A percentile compares a stretch with the other conserved stretches of the same genome.
These are phyloP conservation scores for Omphalotus olearius DNA, from an alignment of 1,284 basidiomycete genomes.

Conservation along the genomic window DNA sequence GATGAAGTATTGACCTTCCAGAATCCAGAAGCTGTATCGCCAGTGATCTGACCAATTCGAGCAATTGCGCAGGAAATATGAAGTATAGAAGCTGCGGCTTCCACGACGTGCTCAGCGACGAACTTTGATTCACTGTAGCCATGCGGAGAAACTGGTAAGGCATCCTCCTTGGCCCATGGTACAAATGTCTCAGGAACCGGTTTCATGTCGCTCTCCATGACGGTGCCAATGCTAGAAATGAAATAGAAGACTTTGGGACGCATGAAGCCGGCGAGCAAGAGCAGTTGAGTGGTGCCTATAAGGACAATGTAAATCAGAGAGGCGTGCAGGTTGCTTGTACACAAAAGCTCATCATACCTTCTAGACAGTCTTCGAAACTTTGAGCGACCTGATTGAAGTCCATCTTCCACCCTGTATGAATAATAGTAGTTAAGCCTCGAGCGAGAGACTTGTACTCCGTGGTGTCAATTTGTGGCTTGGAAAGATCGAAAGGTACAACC, in stretches of 20 bases:
- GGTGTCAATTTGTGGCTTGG: slow-evolving; percentile 8
- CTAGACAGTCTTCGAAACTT: slow-evolving; percentile 15
- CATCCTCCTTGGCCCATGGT: slow-evolving; percentile 10
- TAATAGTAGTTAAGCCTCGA: slow-evolving; percentile 13
- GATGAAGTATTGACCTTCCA: slow-evolving; percentile 13
- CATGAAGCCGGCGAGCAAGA: slow-evolving; percentile 13
- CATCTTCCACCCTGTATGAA: slow-evolving; percentile 18
- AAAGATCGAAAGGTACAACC: slow-evolving; percentile 16
- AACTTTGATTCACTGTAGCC: slow-evolving; percentile 18
- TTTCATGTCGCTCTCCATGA: slow-evolving; percentile 8
- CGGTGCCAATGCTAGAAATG: slow-evolving; percentile 15
- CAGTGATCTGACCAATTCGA: slow-evolving; percentile 14
- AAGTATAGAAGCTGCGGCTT: slow-evolving; percentile 12
- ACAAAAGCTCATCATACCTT: slow-evolving; percentile 4
- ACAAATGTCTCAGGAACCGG: slow-evolving; percentile 12
- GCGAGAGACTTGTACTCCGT: slow-evolving; percentile 12
- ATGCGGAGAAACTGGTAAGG: slow-evolving; percentile 11
- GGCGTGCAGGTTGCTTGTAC: no score
- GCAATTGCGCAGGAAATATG: slow-evolving; percentile 13
- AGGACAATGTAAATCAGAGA: neutral
- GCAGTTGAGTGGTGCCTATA: slow-evolving; percentile 13
- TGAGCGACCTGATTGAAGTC: slow-evolving; percentile 16
- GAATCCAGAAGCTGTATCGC: slow-evolving; percentile 11
- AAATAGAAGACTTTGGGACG: slow-evolving; percentile 17
- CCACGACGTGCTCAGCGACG: slow-evolving; percentile 11